These are phyloP conservation scores for Bimuria novae-zelandiae DNA, from an alignment of 2,329 filamentous ascomycete genomes.

Conservation along the genomic window DNA sequence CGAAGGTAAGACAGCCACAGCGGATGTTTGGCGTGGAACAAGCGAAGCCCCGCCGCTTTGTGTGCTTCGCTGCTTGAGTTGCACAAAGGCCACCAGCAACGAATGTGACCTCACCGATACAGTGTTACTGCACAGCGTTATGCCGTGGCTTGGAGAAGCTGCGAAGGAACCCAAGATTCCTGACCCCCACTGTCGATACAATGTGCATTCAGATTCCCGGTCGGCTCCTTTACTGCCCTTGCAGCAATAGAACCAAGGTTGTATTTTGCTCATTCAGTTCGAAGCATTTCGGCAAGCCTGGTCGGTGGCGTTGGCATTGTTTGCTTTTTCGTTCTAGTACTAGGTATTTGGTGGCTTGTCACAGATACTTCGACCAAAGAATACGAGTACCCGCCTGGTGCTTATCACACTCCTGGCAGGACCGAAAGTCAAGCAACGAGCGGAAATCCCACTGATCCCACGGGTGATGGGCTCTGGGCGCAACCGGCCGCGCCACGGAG, in stretches of 20 bases:
- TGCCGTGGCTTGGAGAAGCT: no score
- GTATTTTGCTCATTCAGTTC: no score
- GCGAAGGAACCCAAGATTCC: no score
- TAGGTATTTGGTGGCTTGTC: constrained; percentile 1
- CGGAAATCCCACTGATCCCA: neutral
- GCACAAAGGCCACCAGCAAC: constrained; percentile 19
- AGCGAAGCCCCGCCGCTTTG: constrained; percentile 2
- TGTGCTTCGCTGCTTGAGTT: neutral
- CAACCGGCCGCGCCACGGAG: constrained; percentile 2
- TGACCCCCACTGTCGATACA: neutral
- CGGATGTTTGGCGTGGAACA: constrained; percentile 11
- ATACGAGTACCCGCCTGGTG: constrained; percentile 1
- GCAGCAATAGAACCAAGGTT: neutral
- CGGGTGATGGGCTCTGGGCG: neutral
- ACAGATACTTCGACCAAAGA: constrained; percentile 1
- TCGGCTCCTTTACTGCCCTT: neutral
- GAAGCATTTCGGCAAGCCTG: neutral
- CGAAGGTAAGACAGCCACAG: constrained; percentile 5
- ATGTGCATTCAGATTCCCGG: neutral
- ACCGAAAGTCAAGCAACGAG: neutral
- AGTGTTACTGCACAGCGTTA: neutral
- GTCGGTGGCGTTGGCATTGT: neutral
- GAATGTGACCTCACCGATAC: constrained; percentile 17
- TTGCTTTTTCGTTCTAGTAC: constrained; percentile 11
- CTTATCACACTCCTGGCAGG: neutral